Evolutionary conservation across 768 basidiomycete species (phyloP).

Genomic region (Jaapia argillacea): DNA sequence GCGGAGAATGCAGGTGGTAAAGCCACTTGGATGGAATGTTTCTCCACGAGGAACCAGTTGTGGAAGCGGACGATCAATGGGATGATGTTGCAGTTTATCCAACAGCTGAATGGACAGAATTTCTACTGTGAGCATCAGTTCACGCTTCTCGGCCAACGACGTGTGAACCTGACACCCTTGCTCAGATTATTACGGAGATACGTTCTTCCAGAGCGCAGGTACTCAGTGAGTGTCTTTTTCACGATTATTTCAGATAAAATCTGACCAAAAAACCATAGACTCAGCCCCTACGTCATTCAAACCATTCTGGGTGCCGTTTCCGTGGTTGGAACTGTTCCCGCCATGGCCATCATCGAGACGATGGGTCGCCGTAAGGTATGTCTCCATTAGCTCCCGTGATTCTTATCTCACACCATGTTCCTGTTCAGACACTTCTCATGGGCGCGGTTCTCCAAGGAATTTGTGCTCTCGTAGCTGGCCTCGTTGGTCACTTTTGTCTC

Average conservation of each 20-base stretch:
- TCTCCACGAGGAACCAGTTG: conserved; percentile 54
- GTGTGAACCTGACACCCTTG: background rate
- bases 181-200: conserved; percentile 72
- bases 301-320: conserved; percentile 65
- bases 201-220: conserved; percentile 69
- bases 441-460: conserved; percentile 54
- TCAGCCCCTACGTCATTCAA: conserved; percentile 65
- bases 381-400: background rate
- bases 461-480: conserved; percentile 56
- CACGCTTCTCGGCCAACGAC: background rate
- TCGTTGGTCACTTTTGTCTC: conserved; percentile 62
- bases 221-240: conserved; percentile 33
- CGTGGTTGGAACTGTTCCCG: conserved; percentile 62
- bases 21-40: conserved; percentile 72
- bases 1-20: conserved; percentile 76
- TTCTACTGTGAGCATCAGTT: conserved; percentile 48
- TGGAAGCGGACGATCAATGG: conserved; percentile 72
- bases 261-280: conserved; percentile 17
- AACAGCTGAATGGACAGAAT: conserved; percentile 74
- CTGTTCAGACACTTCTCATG: conserved; percentile 49
- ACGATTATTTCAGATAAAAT: background rate
- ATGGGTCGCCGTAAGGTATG: conserved; percentile 59
- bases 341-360: conserved; percentile 58
- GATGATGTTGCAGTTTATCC: conserved; percentile 77
- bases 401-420: background rate